phyloP scores from a whole-genome alignment of 2,329 filamentous ascomycete species.

The Diaporthe nobilis region DNA sequence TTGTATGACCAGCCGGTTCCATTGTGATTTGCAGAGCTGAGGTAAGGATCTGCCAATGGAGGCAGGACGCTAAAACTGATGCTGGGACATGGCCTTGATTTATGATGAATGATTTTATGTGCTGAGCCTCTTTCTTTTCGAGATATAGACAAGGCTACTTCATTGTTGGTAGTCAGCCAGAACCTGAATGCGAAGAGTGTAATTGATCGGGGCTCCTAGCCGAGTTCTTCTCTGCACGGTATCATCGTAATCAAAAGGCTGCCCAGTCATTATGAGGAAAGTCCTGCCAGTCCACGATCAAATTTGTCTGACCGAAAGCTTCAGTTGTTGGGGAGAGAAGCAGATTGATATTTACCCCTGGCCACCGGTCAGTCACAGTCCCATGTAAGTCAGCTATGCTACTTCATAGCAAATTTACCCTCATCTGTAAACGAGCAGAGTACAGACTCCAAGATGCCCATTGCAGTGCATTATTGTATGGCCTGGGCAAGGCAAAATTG shows the following conservation, averaged over 20 bases:
- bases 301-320: no score
- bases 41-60: neutral
- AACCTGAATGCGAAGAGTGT: neutral
- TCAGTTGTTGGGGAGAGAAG: neutral
- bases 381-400: neutral
- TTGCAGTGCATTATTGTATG: neutral
- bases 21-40: neutral
- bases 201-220: neutral
- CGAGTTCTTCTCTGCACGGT: neutral
- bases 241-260: neutral
- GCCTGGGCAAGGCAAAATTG: no score
- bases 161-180: neutral
- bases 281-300: neutral
- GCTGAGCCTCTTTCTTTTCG: neutral
- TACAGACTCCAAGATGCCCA: neutral
- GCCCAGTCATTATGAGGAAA: neutral
- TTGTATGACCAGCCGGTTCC: neutral
- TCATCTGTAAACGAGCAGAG: neutral
- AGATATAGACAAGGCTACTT: neutral
- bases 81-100: conserved; percentile 2
- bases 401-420: neutral
- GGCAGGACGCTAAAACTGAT: neutral
- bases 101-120: neutral
- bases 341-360: neutral
- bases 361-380: neutral